Percentiles rank a stretch among this genome's conserved stretches.
phyloP scores from a whole-genome alignment of 1,139 yeast genomes.

The Trichomonascaceae sp. region DNA sequence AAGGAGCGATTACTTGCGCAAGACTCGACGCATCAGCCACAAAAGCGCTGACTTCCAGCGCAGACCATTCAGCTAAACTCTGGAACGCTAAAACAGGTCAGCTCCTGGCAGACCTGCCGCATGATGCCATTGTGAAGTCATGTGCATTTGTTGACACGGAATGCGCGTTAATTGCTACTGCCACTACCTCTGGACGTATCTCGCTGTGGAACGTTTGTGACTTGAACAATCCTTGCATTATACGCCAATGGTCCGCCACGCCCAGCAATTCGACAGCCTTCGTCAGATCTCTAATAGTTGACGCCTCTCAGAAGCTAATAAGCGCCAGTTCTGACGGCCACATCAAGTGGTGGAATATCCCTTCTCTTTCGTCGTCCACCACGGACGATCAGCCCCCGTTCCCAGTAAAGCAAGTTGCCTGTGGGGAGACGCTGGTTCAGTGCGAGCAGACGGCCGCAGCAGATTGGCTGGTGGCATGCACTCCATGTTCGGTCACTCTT shows the following conservation, averaged over 20 bases:
- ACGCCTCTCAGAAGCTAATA: constrained; percentile 1
- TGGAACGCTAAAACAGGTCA: constrained; percentile 24
- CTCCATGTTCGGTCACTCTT: constrained; percentile 17
- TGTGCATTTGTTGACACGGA: constrained; percentile 12
- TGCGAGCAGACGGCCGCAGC: constrained; percentile 1
- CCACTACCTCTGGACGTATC: constrained; percentile 16
- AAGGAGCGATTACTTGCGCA: constrained; percentile 29
- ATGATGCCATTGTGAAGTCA: constrained; percentile 24
- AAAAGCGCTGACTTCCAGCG: constrained; percentile 24
- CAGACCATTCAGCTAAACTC: constrained; percentile 26
- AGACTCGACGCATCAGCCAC: constrained; percentile 18
- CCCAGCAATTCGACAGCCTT: background rate
- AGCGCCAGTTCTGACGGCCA: constrained; percentile 18
- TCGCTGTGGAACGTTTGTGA: constrained; percentile 20
- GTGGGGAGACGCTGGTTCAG: constrained; percentile 19
- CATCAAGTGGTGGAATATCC: constrained; percentile 23
- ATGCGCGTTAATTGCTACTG: constrained; percentile 13
- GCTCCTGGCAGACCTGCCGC: constrained; percentile 16
- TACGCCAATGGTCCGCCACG: constrained; percentile 6
- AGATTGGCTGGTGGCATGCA: constrained; percentile 17
- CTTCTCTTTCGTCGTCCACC: too few relatives aligned
- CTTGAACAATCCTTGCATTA: constrained; percentile 3
- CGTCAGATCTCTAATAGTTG: background rate
- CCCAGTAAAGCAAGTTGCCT: constrained; percentile 18
- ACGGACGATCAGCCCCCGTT: constrained; percentile 14